phyloP scores from a whole-genome alignment of 176 grass and related monocot species.

The Avena atlantica region DNA sequence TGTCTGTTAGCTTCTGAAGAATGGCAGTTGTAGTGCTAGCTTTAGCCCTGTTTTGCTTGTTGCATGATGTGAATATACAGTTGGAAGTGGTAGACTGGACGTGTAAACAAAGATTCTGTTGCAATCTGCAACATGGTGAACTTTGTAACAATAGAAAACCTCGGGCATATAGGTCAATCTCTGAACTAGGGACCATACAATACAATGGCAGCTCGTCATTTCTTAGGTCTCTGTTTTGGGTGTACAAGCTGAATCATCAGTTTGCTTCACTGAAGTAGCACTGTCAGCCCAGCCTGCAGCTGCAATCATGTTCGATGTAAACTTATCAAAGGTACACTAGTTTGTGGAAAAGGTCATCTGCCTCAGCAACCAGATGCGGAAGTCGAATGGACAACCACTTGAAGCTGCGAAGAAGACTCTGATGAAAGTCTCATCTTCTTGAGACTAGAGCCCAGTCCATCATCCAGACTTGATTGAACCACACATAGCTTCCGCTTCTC shows the following conservation, averaged over 20 bases:
- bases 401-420: background rate
- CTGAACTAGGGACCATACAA: background rate
- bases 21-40: background rate
- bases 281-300: background rate
- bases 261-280: background rate
- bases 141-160: background rate
- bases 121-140: background rate
- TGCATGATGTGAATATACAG: background rate
- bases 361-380: background rate
- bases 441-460: background rate
- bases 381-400: background rate
- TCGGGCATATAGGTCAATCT: background rate
- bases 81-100: background rate
- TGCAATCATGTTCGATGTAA: background rate
- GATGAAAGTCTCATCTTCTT: slow-evolving; percentile 39
- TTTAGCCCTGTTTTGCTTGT: background rate
- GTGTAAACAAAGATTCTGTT: background rate
- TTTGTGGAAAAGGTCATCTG: background rate
- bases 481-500: slow-evolving; percentile 1
- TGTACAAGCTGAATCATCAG: background rate
- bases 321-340: background rate
- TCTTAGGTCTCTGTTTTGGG: background rate
- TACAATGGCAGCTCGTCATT: background rate
- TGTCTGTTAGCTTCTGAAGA: slow-evolving; percentile 38
- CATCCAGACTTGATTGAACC: slow-evolving; percentile 4